These are phyloP conservation scores for Leishmania turanica DNA, from an alignment of 208 protist species.

Conservation along the genomic window DNA sequence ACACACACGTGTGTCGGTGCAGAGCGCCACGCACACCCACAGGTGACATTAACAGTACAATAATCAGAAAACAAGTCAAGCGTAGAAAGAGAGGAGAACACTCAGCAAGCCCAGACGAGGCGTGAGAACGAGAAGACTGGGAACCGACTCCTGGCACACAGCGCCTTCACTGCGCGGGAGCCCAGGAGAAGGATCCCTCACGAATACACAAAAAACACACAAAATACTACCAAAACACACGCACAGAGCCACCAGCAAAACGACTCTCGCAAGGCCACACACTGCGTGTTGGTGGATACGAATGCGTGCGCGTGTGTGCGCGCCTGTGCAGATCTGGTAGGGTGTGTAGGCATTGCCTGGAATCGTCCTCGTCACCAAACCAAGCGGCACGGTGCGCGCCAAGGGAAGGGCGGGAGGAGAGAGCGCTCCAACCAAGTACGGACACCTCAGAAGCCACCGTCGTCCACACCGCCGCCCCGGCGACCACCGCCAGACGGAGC, in stretches of 20 bases:
- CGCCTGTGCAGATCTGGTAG: neutral
- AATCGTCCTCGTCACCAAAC: neutral
- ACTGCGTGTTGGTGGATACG: neutral
- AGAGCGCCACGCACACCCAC: neutral
- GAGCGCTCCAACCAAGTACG: neutral
- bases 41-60: neutral
- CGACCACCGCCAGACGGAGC: conserved; percentile 19
- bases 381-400: neutral
- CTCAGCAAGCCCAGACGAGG: neutral
- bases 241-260: neutral
- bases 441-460: conserved; percentile 71
- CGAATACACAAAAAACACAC: neutral
- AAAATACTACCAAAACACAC: neutral
- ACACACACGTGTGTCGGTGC: neutral
- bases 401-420: neutral
- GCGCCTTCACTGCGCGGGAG: neutral
- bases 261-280: neutral
- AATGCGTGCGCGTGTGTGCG: neutral
- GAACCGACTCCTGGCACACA: neutral
- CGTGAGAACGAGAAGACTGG: neutral
- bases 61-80: neutral
- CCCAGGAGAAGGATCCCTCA: neutral
- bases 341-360: too few relatives aligned
- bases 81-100: neutral
- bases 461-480: conserved; percentile 41